phyloP scores from a whole-genome alignment of 2,329 filamentous ascomycete genomes.

The Cercospora beticola region DNA sequence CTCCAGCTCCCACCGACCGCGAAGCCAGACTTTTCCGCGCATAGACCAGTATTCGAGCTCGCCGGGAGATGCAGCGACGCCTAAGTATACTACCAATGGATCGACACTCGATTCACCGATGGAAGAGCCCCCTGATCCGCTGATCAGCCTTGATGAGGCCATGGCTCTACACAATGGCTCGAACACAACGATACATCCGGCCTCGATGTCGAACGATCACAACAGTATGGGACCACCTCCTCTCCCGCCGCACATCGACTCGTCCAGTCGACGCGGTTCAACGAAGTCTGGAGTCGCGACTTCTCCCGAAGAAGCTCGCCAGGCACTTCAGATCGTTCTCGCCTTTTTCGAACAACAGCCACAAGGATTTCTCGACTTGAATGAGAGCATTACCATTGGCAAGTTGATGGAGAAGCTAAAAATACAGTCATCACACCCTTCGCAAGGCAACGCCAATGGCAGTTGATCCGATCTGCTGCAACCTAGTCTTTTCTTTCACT shows the following conservation, averaged over 20 bases:
- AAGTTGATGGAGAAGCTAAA: conserved; percentile 85
- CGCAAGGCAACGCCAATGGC: not conserved
- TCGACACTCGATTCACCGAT: conserved; percentile 41
- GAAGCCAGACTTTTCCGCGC: conserved; percentile 83
- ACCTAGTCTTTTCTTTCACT: conserved; percentile 2
- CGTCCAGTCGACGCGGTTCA: conserved; percentile 21
- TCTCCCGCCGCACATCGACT: conserved; percentile 40
- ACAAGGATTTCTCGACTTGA: conserved; percentile 68
- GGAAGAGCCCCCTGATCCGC: conserved; percentile 36
- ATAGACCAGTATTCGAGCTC: conserved; percentile 60
- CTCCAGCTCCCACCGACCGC: conserved; percentile 68
- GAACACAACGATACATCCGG: conserved; percentile 34
- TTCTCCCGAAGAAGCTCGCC: conserved; percentile 80
- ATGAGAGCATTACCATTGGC: conserved; percentile 73
- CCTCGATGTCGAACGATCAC: conserved; percentile 30
- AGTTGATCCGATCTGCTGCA: not conserved
- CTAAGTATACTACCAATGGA: conserved; percentile 50
- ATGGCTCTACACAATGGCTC: conserved; percentile 36
- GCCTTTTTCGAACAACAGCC: conserved; percentile 75
- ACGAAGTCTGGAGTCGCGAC: conserved; percentile 44
- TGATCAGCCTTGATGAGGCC: conserved; percentile 44
- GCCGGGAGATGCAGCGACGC: conserved; percentile 55
- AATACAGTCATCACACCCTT: conserved; percentile 42
- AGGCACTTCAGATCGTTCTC: conserved; percentile 77
- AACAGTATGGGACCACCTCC: conserved; percentile 47